A percentile compares a stretch with the other conserved stretches of the same genome.
These are phyloP conservation scores for Pleurotus tuber-regium DNA, from an alignment of 768 basidiomycete genomes.

Conservation along the genomic window DNA sequence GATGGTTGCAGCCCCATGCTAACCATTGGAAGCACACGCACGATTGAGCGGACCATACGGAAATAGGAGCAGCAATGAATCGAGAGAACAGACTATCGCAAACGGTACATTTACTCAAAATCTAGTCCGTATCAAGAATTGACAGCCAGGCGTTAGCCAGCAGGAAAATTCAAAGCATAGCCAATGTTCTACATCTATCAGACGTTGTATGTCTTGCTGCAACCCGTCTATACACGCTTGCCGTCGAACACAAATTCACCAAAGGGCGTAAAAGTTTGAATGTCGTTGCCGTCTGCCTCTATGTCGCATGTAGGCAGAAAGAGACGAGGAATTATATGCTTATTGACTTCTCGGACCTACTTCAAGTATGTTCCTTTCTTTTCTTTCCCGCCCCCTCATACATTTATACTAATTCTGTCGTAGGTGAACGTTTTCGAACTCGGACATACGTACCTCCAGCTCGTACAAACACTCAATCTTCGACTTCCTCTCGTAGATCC, in stretches of 20 bases:
- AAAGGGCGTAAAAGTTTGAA: conserved; percentile 91
- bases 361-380: conserved; percentile 58
- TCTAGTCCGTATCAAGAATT: no score
- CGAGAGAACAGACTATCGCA: conserved; percentile 86
- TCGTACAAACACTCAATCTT: conserved; percentile 84
- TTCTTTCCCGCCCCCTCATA: neutral
- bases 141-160: conserved; percentile 68
- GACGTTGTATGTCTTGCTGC: conserved; percentile 81
- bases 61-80: conserved; percentile 75
- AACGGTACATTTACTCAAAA: conserved; percentile 86
- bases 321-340: conserved; percentile 95
- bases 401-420: neutral
- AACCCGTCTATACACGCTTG: conserved; percentile 86
- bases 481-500: conserved; percentile 91
- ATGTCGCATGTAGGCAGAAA: conserved; percentile 89
- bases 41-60: conserved; percentile 82
- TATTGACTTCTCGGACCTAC: conserved; percentile 96
- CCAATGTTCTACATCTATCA: conserved; percentile 71
- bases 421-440: conserved; percentile 98
- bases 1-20: conserved; percentile 7
- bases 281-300: conserved; percentile 94
- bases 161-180: conserved; percentile 80
- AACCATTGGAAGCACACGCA: conserved; percentile 59
- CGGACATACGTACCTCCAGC: conserved; percentile 92
- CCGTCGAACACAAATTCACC: conserved; percentile 91